Conservation (phyloP, 805 yeast genomes). For the Yamadazyma laniorum region DNA sequence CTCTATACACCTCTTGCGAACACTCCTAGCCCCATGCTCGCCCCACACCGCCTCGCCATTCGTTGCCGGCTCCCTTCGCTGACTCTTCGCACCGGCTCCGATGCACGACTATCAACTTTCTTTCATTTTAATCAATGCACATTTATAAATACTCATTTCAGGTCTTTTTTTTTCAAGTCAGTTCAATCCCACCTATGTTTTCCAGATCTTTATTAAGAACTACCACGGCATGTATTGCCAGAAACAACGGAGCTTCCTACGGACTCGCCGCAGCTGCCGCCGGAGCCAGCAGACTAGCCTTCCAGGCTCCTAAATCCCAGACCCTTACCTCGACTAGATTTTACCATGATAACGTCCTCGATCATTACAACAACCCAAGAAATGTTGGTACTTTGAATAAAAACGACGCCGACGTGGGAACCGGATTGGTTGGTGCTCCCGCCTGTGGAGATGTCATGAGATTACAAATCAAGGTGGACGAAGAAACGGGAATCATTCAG, state of each 20-base stretch:
- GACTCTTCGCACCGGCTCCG: constrained; percentile 6
- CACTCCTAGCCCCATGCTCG: too few species aligned
- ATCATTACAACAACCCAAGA: constrained; percentile 95
- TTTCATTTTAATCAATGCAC: too few species aligned
- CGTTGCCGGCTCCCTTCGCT: constrained; percentile 4
- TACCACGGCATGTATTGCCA: constrained; percentile 8
- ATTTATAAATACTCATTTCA: constrained; percentile 4
- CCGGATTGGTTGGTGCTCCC: constrained; percentile 98
- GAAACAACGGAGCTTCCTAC: background rate
- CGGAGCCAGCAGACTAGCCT: constrained; percentile 2
- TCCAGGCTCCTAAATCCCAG: constrained; percentile 1
- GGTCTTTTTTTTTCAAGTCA: too few species aligned
- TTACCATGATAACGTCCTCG: constrained; percentile 93
- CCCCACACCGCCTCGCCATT: too few species aligned
- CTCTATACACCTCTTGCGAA: too few species aligned
- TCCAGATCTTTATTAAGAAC: constrained; percentile 24
- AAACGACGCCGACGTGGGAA: constrained; percentile 74
- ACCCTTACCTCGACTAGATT: constrained; percentile 21
- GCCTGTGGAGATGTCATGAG: constrained; percentile 99
- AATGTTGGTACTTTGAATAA: constrained; percentile 94
- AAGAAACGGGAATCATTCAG: constrained; percentile 83
- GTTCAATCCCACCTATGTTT: constrained; percentile 24
- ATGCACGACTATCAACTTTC: constrained; percentile 7
- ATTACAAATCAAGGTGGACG: constrained; percentile 90
- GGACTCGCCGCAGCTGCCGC: constrained; percentile 8